Conservation (phyloP, 2,329 filamentous ascomycete species). For the Colletotrichum spinosum region DNA sequence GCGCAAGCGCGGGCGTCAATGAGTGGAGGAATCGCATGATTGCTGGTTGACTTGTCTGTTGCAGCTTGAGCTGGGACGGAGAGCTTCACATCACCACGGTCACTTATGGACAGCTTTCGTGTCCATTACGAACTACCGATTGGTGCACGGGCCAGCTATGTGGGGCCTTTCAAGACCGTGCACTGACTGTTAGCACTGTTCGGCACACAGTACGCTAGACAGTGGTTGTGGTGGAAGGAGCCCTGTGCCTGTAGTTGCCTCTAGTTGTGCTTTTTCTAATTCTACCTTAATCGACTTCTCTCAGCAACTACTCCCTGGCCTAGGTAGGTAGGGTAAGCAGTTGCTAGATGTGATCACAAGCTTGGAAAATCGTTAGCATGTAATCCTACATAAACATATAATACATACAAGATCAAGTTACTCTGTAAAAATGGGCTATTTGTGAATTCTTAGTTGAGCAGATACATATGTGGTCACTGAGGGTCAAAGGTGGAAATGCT, state of each 20-base stretch:
- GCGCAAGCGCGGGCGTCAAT: conserved; percentile 53
- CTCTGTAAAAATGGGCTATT: too few relatives aligned
- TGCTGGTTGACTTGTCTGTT: conserved; percentile 37
- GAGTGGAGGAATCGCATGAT: conserved; percentile 57
- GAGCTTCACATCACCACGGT: conserved; percentile 33
- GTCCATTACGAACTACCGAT: conserved; percentile 34
- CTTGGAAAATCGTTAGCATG: not conserved
- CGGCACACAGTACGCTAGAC: not conserved
- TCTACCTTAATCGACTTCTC: too few relatives aligned
- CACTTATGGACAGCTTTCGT: conserved; percentile 41
- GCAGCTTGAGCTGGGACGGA: conserved; percentile 32
- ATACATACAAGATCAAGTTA: too few relatives aligned
- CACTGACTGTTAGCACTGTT: not conserved
- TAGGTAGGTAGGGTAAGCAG: not conserved
- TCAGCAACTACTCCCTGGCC: too few relatives aligned
- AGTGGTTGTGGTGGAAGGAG: not conserved
- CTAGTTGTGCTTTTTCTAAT: not conserved
- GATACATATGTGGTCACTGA: not conserved
- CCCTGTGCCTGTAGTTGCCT: not conserved
- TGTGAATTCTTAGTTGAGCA: too few relatives aligned
- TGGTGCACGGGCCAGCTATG: conserved; percentile 23
- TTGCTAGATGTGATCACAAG: too few relatives aligned
- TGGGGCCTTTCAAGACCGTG: conserved; percentile 11
- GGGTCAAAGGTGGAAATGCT: not conserved
- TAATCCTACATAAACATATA: not conserved